These are phyloP conservation scores for Flagelloscypha sp. DNA, from an alignment of 768 basidiomycete genomes.

Conservation along the genomic window DNA sequence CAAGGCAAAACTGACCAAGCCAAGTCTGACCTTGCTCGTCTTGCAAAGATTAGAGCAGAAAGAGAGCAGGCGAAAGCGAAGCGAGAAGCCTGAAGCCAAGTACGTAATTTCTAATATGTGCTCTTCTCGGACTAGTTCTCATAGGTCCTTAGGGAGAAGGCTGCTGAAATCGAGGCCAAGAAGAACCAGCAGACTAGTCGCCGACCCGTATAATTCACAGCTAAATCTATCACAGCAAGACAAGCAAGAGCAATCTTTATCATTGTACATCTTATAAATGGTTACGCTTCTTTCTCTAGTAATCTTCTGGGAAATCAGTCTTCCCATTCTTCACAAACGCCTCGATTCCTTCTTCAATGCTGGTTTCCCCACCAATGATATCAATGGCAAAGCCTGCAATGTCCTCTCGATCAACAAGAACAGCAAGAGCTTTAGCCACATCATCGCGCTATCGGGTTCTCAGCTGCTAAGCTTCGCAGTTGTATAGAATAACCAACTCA, in stretches of 20 bases:
- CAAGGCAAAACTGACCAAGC: slow-evolving; percentile 89
- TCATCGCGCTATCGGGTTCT: slow-evolving; percentile 39
- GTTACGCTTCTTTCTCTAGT: background rate
- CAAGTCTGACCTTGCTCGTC: slow-evolving; percentile 77
- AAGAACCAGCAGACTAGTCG: no score
- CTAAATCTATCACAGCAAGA: no score
- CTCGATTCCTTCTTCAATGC: slow-evolving; percentile 39
- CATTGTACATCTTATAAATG: no score
- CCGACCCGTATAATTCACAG: no score
- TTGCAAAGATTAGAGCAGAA: slow-evolving; percentile 79
- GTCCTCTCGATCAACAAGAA: slow-evolving; percentile 41
- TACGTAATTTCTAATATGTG: slow-evolving; percentile 24
- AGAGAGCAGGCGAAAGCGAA: slow-evolving; percentile 84
- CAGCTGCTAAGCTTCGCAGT: background rate
- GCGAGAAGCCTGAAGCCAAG: slow-evolving; percentile 86
- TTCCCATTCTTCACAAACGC: slow-evolving; percentile 41
- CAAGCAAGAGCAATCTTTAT: no score
- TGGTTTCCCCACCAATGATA: slow-evolving; percentile 44
- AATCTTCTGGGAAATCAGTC: slow-evolving; percentile 31
- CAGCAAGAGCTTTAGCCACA: slow-evolving; percentile 41
- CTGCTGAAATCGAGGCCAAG: no score
- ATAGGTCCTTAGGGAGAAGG: no score
- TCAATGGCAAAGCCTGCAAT: slow-evolving; percentile 53
- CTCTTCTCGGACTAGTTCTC: no score
- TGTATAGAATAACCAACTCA: slow-evolving; percentile 18